A percentile compares a stretch with the other conserved stretches of the same genome.
Conservation (phyloP, 192 early-diverging fungal genomes). For the Coemansia sp. region DNA sequence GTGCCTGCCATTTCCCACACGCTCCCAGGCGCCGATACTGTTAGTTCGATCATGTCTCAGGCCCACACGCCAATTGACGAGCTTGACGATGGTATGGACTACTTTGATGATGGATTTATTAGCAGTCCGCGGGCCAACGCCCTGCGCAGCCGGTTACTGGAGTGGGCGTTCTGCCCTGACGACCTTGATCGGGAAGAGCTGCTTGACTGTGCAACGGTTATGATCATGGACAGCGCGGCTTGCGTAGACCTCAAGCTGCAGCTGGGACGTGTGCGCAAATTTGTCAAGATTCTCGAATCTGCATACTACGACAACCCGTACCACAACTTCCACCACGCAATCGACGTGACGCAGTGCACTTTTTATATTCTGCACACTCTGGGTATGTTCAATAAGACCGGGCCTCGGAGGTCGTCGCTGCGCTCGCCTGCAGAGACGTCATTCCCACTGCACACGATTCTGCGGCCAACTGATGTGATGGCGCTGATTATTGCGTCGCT, state of each 20-base stretch:
- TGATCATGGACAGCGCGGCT: constrained; percentile 67
- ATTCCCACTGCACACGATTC: constrained; percentile 49
- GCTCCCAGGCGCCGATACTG: constrained; percentile 12
- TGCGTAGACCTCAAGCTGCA: constrained; percentile 61
- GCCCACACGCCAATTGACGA: constrained; percentile 5
- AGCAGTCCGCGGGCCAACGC: constrained; percentile 32
- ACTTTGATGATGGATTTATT: constrained; percentile 34
- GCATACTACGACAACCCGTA: constrained; percentile 75
- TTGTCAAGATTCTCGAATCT: constrained; percentile 49
- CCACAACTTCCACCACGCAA: constrained; percentile 94
- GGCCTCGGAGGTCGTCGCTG: constrained; percentile 42
- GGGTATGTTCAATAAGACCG: constrained; percentile 53
- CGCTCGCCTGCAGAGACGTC: constrained; percentile 42
- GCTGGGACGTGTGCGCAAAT: constrained; percentile 54
- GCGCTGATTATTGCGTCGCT: constrained; percentile 74
- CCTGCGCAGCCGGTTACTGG: constrained; percentile 59
- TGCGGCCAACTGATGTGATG: constrained; percentile 62
- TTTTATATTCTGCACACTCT: constrained; percentile 75
- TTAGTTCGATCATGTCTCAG: neutral
- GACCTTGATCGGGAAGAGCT: constrained; percentile 63
- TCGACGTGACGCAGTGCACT: constrained; percentile 91
- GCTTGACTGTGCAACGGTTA: constrained; percentile 65
- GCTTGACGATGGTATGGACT: constrained; percentile 19
- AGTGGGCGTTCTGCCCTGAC: constrained; percentile 75
- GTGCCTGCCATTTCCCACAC: constrained; percentile 46